Evolutionary conservation across 331 rosid species (phyloP).

Genomic region (Prunus yedoensis): DNA sequence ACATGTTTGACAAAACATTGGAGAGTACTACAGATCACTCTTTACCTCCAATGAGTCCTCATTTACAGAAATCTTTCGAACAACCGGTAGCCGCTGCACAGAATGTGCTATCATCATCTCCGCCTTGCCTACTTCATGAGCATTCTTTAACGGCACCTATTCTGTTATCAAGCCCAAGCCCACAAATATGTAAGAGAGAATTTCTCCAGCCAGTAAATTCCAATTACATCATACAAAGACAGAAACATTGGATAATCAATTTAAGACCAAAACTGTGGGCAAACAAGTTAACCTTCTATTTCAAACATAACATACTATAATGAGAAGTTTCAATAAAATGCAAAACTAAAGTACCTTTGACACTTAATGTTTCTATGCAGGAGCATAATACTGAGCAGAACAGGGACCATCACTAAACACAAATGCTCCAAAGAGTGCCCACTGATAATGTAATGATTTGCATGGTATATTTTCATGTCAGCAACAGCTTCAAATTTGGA

Average conservation of each 20-base stretch:
- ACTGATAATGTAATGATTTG: conserved; percentile 47
- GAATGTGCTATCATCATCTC: neutral
- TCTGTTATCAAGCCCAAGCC: conserved; percentile 40
- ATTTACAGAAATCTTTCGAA: neutral
- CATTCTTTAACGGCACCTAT: conserved; percentile 46
- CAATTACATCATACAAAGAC: neutral
- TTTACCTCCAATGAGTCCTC: neutral
- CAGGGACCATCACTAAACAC: conserved; percentile 47
- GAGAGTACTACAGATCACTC: neutral
- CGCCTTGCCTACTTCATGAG: conserved; percentile 24
- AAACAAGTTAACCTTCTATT: neutral
- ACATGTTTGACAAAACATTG: neutral
- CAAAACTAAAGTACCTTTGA: conserved; percentile 40
- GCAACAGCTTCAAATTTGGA: conserved; percentile 60
- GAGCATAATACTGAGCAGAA: conserved; percentile 60
- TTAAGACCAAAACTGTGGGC: neutral
- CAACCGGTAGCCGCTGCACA: neutral
- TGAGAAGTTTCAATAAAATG: neutral
- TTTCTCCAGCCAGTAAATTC: neutral
- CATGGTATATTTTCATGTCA: conserved; percentile 51
- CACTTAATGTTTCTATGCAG: conserved; percentile 36
- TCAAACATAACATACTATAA: neutral
- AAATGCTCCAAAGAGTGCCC: conserved; percentile 68
- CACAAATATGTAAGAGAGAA: conserved; percentile 9
- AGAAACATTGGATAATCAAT: neutral